Percentiles rank a stretch among this genome's conserved stretches.
These are phyloP conservation scores for Verticillium nubilum DNA, from an alignment of 2,329 filamentous ascomycete genomes.

Conservation along the genomic window DNA sequence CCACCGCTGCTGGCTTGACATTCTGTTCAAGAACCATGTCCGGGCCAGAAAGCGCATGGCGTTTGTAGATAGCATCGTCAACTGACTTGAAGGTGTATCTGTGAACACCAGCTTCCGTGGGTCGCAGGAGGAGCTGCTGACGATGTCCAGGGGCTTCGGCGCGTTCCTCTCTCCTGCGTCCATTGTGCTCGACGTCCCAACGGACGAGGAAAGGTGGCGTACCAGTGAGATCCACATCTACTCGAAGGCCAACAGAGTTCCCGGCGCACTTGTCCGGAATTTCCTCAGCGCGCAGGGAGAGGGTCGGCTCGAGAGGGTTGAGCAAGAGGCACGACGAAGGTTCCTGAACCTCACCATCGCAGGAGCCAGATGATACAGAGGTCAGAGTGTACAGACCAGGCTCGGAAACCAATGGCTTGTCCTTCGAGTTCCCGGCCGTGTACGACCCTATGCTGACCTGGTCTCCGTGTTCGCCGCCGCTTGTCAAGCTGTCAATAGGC, in stretches of 20 bases:
- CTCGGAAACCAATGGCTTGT: slow-evolving; percentile 64
- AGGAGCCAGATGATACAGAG: slow-evolving; percentile 73
- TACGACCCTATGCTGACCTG: slow-evolving; percentile 52
- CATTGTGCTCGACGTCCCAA: slow-evolving; percentile 65
- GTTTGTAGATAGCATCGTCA: slow-evolving; percentile 74
- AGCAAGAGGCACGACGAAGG: slow-evolving; percentile 89
- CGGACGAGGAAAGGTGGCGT: slow-evolving; percentile 84
- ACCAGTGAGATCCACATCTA: slow-evolving; percentile 85
- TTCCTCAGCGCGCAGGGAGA: slow-evolving; percentile 69
- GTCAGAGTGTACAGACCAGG: slow-evolving; percentile 84
- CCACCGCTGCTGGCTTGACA: slow-evolving; percentile 87
- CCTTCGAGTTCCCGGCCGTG: slow-evolving; percentile 54
- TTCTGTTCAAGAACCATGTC: slow-evolving; percentile 72
- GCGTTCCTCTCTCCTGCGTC: slow-evolving; percentile 32
- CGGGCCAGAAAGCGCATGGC: slow-evolving; percentile 54
- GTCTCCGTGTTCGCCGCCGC: slow-evolving; percentile 64
- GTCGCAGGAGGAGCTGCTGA: slow-evolving; percentile 79
- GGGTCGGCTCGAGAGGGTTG: slow-evolving; percentile 81
- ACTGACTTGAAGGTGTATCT: slow-evolving; percentile 80
- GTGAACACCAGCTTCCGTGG: slow-evolving; percentile 76
- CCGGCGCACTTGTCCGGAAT: slow-evolving; percentile 94
- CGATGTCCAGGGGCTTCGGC: slow-evolving; percentile 65
- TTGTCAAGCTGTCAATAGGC: slow-evolving; percentile 61
- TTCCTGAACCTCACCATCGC: slow-evolving; percentile 83
- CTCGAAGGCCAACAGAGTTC: slow-evolving; percentile 82